These are phyloP conservation scores for Alternaria novae-zelandiae DNA, from an alignment of 2,329 filamentous ascomycete genomes.

Conservation along the genomic window DNA sequence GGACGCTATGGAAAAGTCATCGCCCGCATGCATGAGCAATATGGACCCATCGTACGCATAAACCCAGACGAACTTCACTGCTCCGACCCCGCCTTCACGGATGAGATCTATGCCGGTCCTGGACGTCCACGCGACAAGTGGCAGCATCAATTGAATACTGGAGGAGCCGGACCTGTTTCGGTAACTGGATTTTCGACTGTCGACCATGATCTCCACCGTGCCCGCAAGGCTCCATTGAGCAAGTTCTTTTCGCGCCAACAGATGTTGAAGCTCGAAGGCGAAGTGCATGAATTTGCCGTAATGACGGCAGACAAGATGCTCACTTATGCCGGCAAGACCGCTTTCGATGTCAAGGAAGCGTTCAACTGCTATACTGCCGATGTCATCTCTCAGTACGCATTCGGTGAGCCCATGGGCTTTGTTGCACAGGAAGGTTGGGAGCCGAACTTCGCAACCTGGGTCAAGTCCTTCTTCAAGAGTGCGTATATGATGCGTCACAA, in stretches of 20 bases:
- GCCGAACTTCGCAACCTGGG: constrained; percentile 35
- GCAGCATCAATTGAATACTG: constrained; percentile 34
- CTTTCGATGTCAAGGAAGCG: constrained; percentile 35
- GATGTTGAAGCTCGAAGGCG: constrained; percentile 34
- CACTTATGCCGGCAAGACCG: constrained; percentile 25
- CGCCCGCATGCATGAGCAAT: constrained; percentile 42
- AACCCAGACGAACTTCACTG: constrained; percentile 44
- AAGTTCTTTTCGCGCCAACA: constrained; percentile 47
- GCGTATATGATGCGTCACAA: constrained; percentile 40
- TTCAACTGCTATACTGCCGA: constrained; percentile 38
- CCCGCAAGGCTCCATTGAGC: constrained; percentile 39
- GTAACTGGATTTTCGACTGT: constrained; percentile 36
- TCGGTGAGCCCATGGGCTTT: constrained; percentile 36
- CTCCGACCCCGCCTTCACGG: constrained; percentile 40
- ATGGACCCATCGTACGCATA: constrained; percentile 38
- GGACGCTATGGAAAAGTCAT: constrained; percentile 46
- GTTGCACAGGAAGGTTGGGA: constrained; percentile 37
- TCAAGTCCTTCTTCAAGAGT: constrained; percentile 34
- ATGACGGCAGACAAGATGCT: constrained; percentile 27
- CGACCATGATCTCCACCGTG: constrained; percentile 42
- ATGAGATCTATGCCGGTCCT: constrained; percentile 41
- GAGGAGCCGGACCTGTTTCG: constrained; percentile 31
- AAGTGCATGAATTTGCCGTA: constrained; percentile 26
- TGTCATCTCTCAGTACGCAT: constrained; percentile 35
- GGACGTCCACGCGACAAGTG: constrained; percentile 30